Base-by-base conservation (phyloP, 768 basidiomycete species). In the Suillus cothurnatus region DNA sequence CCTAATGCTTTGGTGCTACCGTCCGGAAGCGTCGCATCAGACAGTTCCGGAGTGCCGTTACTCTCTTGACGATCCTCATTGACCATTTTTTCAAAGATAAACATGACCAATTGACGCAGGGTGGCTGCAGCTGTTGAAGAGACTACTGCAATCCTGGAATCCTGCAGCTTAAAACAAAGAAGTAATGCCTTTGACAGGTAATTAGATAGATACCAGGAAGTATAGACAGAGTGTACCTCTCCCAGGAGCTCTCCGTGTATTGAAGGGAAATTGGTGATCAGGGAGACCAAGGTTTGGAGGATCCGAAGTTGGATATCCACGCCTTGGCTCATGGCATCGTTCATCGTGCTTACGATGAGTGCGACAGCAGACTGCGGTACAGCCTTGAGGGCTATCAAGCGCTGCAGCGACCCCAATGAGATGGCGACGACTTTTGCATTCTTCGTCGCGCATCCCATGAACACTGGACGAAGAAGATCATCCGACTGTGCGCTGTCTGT, bases 91-190 rank as follows among this genome's bases (percentile, higher is more conserved):
- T 99, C 97, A 52, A 98, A 93, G 21, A 98, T 90, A 69, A 98
- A 93, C 96, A 99, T 98, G 53, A 99, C 94, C 2, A 98, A 84
- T 74, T 99, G 97, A 3, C 96, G 90, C 5, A 98, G 85, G 0
- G 96, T 98, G 0, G 97, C 97, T 3, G 96, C 96, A 2, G 97
- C 97, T 4, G 97, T 99, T 0, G 94, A 96, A 3, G 95, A 97
- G 8, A 99, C 97, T 31, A 99, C 97, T 0, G 95, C 92, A 28
- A 96, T 97, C 68, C 93, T 89, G 0, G 94, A 96, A 65, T 98
- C 97, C 76, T 98, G 95, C 31, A 98, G 80, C 75, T 90, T 94
- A 84, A 99, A 99, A 72, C 95, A 98, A 9, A 98, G 79, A n/a
- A 97, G 79, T 0, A 99, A 81, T 0, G 94, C 94, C 94, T 97